Conservation (phyloP, 495 filamentous ascomycete species). For the Aspergillus sclerotioniger region DNA sequence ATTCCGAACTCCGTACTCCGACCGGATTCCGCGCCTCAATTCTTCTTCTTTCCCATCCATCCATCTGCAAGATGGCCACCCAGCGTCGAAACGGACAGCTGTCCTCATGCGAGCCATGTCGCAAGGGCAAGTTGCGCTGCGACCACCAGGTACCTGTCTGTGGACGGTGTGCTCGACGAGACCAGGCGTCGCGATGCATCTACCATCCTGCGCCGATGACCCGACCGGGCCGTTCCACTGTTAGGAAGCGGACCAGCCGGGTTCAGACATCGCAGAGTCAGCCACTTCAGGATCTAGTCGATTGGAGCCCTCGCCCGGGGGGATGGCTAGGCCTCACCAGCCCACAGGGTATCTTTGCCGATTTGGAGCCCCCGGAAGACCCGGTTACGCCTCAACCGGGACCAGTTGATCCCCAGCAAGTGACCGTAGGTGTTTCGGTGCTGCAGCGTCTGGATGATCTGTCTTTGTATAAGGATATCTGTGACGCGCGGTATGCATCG, state of each 20-base stretch:
- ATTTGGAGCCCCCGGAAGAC: background rate
- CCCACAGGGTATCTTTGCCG: background rate
- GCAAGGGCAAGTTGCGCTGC: slow-evolving; percentile 47
- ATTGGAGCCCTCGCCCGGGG: no score
- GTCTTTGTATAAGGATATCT: background rate
- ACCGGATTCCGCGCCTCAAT: no score
- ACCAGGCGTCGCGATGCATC: slow-evolving; percentile 1
- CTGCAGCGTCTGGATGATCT: background rate
- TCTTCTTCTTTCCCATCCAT: no score
- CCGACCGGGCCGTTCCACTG: background rate
- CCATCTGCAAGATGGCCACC: no score
- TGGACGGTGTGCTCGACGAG: slow-evolving; percentile 8
- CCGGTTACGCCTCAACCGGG: background rate
- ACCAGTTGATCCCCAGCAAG: background rate
- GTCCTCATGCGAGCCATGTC: slow-evolving; percentile 49
- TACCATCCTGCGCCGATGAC: slow-evolving; percentile 1
- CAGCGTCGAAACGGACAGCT: slow-evolving; percentile 44
- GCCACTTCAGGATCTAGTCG: no score
- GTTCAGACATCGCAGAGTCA: no score
- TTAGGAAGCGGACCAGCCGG: no score
- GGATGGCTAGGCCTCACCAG: no score
- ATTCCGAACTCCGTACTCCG: no score
- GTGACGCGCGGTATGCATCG: background rate
- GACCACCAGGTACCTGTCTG: slow-evolving; percentile 36
- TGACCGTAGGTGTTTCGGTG: background rate